Conservation (phyloP, 345 rosid genomes). For the Murraya koenigii region DNA sequence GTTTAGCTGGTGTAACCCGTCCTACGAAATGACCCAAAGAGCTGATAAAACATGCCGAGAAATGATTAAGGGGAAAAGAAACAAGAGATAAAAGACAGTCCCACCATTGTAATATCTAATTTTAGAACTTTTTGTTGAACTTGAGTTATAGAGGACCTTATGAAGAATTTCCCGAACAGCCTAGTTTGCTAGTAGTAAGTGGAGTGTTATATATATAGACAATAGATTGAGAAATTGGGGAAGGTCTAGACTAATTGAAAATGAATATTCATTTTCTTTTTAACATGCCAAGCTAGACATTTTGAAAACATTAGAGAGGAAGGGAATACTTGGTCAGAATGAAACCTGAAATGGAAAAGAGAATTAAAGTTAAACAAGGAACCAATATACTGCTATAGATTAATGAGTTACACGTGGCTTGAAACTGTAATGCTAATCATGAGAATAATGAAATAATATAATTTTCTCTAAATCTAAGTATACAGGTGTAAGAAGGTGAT, state of each 20-base stretch:
- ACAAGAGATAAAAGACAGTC: neutral
- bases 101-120: slow-evolving; percentile 32
- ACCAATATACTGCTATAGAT: too few relatives aligned
- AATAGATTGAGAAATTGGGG: slow-evolving; percentile 33
- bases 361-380: neutral
- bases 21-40: slow-evolving; percentile 32
- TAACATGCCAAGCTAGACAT: slow-evolving; percentile 10
- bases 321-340: neutral
- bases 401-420: too few relatives aligned
- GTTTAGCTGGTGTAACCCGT: slow-evolving; percentile 33
- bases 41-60: slow-evolving; percentile 7
- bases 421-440: too few relatives aligned
- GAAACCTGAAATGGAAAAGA: neutral
- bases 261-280: slow-evolving; percentile 32
- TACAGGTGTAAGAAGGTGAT: too few relatives aligned
- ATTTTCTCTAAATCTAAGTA: too few relatives aligned
- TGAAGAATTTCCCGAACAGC: slow-evolving; percentile 1
- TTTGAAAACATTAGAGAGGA: slow-evolving; percentile 1
- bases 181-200: slow-evolving; percentile 7
- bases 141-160: slow-evolving; percentile 3
- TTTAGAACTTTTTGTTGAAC: slow-evolving; percentile 5
- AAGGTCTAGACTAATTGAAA: slow-evolving; percentile 44
- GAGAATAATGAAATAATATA: too few relatives aligned
- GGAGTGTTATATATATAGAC: slow-evolving; percentile 17
- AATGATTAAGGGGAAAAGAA: neutral